Conservation (phyloP, 1,139 yeast genomes). For the Sugiyamaella castrensis region DNA sequence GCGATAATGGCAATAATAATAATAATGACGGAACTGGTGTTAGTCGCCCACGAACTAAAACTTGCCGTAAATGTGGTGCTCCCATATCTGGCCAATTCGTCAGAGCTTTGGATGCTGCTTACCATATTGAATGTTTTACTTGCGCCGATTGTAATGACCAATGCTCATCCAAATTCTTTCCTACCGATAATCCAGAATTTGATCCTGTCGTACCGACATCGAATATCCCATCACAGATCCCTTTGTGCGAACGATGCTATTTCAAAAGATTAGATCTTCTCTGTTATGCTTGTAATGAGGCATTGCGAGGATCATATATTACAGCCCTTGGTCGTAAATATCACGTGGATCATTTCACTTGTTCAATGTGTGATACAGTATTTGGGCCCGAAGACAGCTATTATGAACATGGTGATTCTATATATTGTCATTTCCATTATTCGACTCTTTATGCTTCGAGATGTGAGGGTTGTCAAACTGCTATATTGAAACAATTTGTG, state of each 20-base stretch:
- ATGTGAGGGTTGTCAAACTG: constrained; percentile 91
- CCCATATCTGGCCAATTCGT: constrained; percentile 80
- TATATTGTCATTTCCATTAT: constrained; percentile 91
- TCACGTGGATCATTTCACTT: constrained; percentile 93
- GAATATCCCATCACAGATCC: constrained; percentile 46
- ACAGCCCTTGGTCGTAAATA: constrained; percentile 91
- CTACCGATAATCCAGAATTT: constrained; percentile 41
- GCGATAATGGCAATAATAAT: background rate
- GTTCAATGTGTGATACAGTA: constrained; percentile 80
- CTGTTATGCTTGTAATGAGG: constrained; percentile 80
- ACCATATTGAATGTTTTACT: constrained; percentile 82
- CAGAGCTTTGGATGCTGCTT: constrained; percentile 74
- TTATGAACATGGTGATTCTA: constrained; percentile 79
- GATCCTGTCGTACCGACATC: constrained; percentile 31
- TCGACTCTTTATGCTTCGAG: constrained; percentile 79
- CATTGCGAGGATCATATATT: constrained; percentile 88
- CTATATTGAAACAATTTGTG: constrained; percentile 90
- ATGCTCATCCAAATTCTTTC: constrained; percentile 72
- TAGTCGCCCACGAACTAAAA: constrained; percentile 19
- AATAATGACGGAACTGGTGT: background rate
- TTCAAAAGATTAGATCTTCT: constrained; percentile 78
- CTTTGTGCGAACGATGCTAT: constrained; percentile 91
- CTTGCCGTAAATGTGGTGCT: constrained; percentile 61
- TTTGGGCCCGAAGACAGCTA: constrained; percentile 92
- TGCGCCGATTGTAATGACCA: constrained; percentile 79